Evolutionary conservation across 345 rosid species (phyloP).

Genomic region (Passiflora organensis): DNA sequence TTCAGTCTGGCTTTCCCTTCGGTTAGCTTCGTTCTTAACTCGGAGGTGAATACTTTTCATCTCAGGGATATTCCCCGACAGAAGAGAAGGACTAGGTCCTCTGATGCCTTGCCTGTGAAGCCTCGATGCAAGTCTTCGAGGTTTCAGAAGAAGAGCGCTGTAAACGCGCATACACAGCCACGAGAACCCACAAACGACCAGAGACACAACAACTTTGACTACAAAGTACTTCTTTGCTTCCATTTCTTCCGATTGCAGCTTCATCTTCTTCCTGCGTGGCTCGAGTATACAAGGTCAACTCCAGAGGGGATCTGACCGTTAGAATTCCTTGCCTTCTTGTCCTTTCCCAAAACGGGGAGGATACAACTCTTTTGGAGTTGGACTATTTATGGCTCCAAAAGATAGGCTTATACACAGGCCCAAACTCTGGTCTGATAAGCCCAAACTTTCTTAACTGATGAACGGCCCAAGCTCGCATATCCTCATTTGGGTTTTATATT

Average conservation of each 20-base stretch:
- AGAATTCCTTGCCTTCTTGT: too few relatives aligned
- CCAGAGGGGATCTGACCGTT: too few relatives aligned
- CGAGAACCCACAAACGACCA: conserved; percentile 18
- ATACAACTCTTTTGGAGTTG: too few relatives aligned
- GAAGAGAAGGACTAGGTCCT: conserved; percentile 40
- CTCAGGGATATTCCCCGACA: conserved; percentile 40
- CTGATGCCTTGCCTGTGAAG: conserved; percentile 40
- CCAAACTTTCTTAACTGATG: too few relatives aligned
- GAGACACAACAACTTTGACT: conserved; percentile 9
- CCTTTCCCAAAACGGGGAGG: too few relatives aligned
- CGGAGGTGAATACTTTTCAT: conserved; percentile 21
- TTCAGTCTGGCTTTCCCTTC: background rate
- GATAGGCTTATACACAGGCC: too few relatives aligned
- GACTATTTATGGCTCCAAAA: too few relatives aligned
- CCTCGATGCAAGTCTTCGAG: conserved; percentile 21
- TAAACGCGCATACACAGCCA: conserved; percentile 10
- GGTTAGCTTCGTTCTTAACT: background rate
- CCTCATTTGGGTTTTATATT: too few relatives aligned
- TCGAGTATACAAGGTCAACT: too few relatives aligned
- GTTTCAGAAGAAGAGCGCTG: conserved; percentile 19
- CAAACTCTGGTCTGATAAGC: too few relatives aligned
- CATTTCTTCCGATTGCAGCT: conserved; percentile 1
- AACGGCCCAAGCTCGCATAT: too few relatives aligned
- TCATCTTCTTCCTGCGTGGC: background rate
- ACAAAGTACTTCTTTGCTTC: background rate